These are phyloP conservation scores for Candolleomyces eurysporus DNA, from an alignment of 768 basidiomycete genomes.

Conservation along the genomic window DNA sequence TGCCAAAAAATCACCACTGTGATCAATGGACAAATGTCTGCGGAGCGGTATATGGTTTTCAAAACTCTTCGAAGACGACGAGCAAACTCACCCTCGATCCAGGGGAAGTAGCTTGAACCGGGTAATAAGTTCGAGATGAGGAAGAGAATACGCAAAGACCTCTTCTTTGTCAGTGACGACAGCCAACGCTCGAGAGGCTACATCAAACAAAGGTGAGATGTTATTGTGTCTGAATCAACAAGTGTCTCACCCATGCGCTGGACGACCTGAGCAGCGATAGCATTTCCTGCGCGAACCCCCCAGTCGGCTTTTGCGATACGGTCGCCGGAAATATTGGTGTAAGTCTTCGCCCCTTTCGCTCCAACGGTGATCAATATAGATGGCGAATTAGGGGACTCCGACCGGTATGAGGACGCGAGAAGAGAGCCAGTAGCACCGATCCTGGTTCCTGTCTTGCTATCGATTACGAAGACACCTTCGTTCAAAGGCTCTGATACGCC, in stretches of 20 bases:
- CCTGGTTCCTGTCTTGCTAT: slow-evolving; percentile 47
- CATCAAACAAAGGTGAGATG: slow-evolving; percentile 3
- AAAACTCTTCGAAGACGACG: neutral
- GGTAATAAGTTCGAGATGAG: slow-evolving; percentile 58
- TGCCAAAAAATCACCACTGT: slow-evolving; percentile 54
- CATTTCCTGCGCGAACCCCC: slow-evolving; percentile 48
- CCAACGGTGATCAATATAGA: slow-evolving; percentile 50
- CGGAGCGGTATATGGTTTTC: neutral
- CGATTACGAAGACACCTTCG: slow-evolving; percentile 52
- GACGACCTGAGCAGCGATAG: slow-evolving; percentile 53
- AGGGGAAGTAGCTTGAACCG: slow-evolving; percentile 32
- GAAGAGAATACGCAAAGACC: slow-evolving; percentile 59
- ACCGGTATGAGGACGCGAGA: slow-evolving; percentile 11
- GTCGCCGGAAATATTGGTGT: slow-evolving; percentile 62
- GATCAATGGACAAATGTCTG: slow-evolving; percentile 43
- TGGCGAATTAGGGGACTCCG: slow-evolving; percentile 14
- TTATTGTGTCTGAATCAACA: neutral
- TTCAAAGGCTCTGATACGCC: slow-evolving; percentile 44
- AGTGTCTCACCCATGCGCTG: slow-evolving; percentile 52
- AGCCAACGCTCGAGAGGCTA: slow-evolving; percentile 53
- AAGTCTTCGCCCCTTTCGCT: slow-evolving; percentile 54
- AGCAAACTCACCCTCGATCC: slow-evolving; percentile 30
- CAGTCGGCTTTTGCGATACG: slow-evolving; percentile 67
- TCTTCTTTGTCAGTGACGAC: slow-evolving; percentile 52
- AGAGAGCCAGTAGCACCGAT: slow-evolving; percentile 34